Evolutionary conservation across 208 protist genomes (phyloP).

Genomic region (Leishmania lainsoni): DNA sequence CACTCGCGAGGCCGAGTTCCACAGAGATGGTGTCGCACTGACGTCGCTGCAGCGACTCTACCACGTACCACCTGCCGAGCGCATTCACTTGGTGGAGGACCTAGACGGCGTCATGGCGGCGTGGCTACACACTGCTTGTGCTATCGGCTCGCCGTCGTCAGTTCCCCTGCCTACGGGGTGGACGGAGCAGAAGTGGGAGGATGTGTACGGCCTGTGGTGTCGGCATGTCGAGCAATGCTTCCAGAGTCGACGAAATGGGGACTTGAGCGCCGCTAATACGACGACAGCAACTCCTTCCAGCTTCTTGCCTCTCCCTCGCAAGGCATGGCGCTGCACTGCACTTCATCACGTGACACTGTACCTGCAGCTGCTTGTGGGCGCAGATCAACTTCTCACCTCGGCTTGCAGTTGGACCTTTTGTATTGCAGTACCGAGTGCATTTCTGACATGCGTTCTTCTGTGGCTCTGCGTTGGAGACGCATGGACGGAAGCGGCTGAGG

Average conservation of each 20-base stretch:
- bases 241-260: background rate
- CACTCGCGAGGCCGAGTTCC: constrained; percentile 35
- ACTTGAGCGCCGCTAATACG: background rate
- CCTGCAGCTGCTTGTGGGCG: constrained; percentile 8
- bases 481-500: constrained; percentile 22
- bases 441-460: constrained; percentile 8
- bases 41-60: constrained; percentile 14
- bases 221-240: background rate
- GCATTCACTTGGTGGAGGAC: constrained; percentile 18
- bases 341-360: constrained; percentile 11
- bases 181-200: constrained; percentile 3
- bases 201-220: constrained; percentile 21
- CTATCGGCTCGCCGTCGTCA: background rate
- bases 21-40: background rate
- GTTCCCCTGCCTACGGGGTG: background rate
- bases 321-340: background rate
- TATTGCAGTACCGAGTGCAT: constrained; percentile 19
- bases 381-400: constrained; percentile 2
- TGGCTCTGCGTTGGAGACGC: constrained; percentile 27
- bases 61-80: constrained; percentile 6
- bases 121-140: constrained; percentile 5
- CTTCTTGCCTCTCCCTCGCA: constrained; percentile 1
- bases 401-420: constrained; percentile 7
- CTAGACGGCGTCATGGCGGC: constrained; percentile 5
- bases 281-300: background rate